A percentile compares a stretch with the other conserved stretches of the same genome.
Evolutionary conservation across 2,329 filamentous ascomycete genomes (phyloP).

Genomic region (Cladosporium sp.): DNA sequence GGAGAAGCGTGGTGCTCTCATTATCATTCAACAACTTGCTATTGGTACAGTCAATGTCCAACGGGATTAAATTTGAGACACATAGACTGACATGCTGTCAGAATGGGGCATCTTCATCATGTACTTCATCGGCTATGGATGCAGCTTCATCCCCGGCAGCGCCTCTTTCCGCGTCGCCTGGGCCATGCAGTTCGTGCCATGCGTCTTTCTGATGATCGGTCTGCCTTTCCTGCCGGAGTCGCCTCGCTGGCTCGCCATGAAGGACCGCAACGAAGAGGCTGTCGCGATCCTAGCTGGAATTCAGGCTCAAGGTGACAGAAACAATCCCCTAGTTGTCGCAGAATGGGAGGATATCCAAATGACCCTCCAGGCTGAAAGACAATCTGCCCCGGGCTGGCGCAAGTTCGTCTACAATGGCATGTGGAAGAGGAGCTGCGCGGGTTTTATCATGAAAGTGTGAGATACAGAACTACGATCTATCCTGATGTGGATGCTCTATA

Average conservation of each 20-base stretch:
- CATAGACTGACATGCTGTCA: conserved; percentile 17
- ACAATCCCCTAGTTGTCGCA: conserved; percentile 42
- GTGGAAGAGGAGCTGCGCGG: conserved; percentile 51
- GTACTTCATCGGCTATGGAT: conserved; percentile 45
- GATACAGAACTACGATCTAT: too few relatives aligned
- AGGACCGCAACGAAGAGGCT: conserved; percentile 41
- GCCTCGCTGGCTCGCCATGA: conserved; percentile 45
- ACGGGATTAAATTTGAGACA: conserved; percentile 35
- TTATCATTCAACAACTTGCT: conserved; percentile 40
- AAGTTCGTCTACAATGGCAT: conserved; percentile 49
- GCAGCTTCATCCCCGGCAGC: conserved; percentile 34
- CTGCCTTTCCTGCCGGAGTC: conserved; percentile 43
- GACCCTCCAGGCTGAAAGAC: conserved; percentile 36
- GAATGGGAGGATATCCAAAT: conserved; percentile 44
- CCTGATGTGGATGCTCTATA: too few relatives aligned
- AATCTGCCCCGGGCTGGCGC: conserved; percentile 34
- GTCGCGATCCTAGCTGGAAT: conserved; percentile 40
- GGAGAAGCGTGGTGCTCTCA: conserved; percentile 37
- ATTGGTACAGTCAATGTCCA: conserved; percentile 31
- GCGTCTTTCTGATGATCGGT: conserved; percentile 38
- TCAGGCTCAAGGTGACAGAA: conserved; percentile 38
- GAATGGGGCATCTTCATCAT: conserved; percentile 41
- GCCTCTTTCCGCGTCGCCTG: conserved; percentile 43
- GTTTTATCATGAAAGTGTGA: too few relatives aligned
- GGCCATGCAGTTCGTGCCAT: conserved; percentile 42